These are phyloP conservation scores for Solioccasus polychromus DNA, from an alignment of 768 basidiomycete species.

Conservation along the genomic window DNA sequence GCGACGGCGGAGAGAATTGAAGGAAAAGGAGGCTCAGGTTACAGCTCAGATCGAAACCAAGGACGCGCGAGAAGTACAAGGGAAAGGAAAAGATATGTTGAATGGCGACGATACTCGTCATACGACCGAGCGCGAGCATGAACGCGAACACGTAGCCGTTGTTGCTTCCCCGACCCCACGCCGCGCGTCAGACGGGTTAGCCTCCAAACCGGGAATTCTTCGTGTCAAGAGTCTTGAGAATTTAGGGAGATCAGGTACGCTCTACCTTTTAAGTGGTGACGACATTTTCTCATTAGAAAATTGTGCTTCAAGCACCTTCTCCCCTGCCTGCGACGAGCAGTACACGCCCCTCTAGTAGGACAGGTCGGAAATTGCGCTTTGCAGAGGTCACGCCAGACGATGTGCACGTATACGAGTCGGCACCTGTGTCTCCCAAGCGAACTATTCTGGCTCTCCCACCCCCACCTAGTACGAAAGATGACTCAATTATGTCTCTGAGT, in stretches of 20 bases:
- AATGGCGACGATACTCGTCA: neutral
- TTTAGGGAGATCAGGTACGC: conserved; percentile 20
- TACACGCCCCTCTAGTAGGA: conserved; percentile 59
- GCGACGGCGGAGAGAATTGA: conserved; percentile 13
- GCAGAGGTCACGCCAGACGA: conserved; percentile 72
- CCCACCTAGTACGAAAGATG: conserved; percentile 26
- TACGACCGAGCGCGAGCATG: neutral
- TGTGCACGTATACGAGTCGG: conserved; percentile 80
- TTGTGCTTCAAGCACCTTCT: conserved; percentile 32
- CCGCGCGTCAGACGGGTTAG: conserved; percentile 10
- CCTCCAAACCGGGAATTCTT: conserved; percentile 21
- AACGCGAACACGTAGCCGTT: neutral
- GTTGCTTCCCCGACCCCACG: conserved; percentile 14
- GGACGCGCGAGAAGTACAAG: neutral
- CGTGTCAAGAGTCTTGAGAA: conserved; percentile 32
- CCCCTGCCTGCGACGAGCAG: conserved; percentile 45
- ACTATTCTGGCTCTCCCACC: conserved; percentile 53
- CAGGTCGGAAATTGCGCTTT: conserved; percentile 62
- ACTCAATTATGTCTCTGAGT: conserved; percentile 37
- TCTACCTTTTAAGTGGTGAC: neutral
- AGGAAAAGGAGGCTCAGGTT: neutral
- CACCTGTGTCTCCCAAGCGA: conserved; percentile 71
- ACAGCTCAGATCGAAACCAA: neutral
- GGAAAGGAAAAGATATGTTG: neutral
- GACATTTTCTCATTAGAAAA: neutral